Evolutionary conservation across 352 stramenopile genomes (phyloP).

Genomic region (Phytophthora kernoviae): DNA sequence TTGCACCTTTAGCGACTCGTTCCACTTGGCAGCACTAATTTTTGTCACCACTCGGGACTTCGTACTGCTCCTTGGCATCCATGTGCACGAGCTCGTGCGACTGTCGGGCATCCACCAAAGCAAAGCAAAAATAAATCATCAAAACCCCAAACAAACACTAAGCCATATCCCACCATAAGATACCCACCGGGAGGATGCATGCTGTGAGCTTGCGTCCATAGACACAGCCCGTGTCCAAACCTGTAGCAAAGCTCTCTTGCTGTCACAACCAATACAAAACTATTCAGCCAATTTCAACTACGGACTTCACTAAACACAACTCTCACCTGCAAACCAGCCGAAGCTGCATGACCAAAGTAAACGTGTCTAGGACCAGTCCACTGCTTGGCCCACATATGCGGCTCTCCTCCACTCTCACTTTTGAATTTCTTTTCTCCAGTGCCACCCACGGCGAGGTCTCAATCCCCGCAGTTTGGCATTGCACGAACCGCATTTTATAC

Average conservation of each 20-base stretch:
- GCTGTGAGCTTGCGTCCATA: conserved; percentile 89
- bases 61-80: conserved; percentile 41
- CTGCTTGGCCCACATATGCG: conserved; percentile 69
- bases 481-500: conserved; percentile 92
- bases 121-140: neutral
- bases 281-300: conserved; percentile 3
- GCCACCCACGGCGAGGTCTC: conserved; percentile 25
- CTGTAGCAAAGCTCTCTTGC: conserved; percentile 88
- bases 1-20: too few relatives aligned
- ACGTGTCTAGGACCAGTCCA: conserved; percentile 84
- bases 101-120: conserved; percentile 17
- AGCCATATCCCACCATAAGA: conserved; percentile 1
- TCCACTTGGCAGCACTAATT: too few relatives aligned
- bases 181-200: conserved; percentile 82
- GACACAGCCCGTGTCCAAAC: conserved; percentile 91
- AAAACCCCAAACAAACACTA: too few relatives aligned
- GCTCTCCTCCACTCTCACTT: conserved; percentile 28
- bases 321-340: conserved; percentile 75
- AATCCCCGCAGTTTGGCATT: conserved; percentile 38
- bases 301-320: neutral
- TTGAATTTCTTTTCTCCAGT: conserved; percentile 40
- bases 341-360: conserved; percentile 93
- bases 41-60: conserved; percentile 32
- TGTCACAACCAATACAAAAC: conserved; percentile 24
- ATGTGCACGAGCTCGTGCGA: conserved; percentile 41